Base-by-base conservation (phyloP, 2,329 filamentous ascomycete species). In the Trichoderma semiorbis region DNA sequence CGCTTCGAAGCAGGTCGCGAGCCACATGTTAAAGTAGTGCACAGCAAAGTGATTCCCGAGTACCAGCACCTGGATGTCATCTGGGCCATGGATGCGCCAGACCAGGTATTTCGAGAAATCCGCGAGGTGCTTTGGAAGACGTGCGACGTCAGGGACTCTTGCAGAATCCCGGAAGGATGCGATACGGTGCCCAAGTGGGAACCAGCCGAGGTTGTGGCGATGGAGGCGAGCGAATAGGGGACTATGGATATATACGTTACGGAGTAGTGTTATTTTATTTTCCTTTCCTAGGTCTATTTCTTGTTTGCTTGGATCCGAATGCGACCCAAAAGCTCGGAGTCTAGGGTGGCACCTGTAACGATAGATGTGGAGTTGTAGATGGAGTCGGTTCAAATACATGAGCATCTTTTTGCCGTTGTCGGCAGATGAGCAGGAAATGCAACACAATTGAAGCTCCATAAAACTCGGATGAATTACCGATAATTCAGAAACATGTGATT, bases 61-160 rank as follows among this genome's bases (percentile, higher is more conserved):
- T 97, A 97, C 79, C 95, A 98, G 82, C 95, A 98, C 81, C 86
- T 98, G 5, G 95, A 98, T 81, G 93, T 98, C 2, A 90, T 98
- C 47, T 98, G 95, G 95, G 94, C 95, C 0, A 93, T 98, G 85
- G 94, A 98, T 78, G 90, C 90, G 0, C 89, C 94, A 18, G 91
- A 95, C 62, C 89, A 95, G 79, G 93, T 98, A 1, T 96, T 95
- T 6, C 86, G 84, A 71, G 95, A 97, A 82, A 84, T 98, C 0
- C 87, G 90, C 34, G 91, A 95, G 77, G 91, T 97, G 16, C 81
- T 98, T 14, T 98, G 95, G 95, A 90, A 90, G 80, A 97, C 93
- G 1, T 84, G 90, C 83, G 43, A 89, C 61, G 84, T 75, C 32
- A 80, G 89, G 67, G 83, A 84, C 12, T 69, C 81, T 26, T 95